These are phyloP conservation scores for Colletotrichum navitas DNA, from an alignment of 2,329 filamentous ascomycete species.

Conservation along the genomic window DNA sequence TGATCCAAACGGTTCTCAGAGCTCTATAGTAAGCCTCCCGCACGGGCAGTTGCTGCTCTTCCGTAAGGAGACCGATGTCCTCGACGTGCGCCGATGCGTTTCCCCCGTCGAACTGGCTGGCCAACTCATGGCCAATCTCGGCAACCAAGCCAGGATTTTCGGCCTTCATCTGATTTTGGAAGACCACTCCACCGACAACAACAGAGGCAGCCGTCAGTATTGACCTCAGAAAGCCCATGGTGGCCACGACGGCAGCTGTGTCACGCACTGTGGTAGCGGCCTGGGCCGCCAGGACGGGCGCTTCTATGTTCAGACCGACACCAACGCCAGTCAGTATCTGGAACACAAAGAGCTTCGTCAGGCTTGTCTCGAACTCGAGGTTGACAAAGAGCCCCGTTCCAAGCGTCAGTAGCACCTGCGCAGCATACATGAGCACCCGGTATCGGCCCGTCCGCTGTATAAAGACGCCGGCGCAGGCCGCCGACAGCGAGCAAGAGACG, in stretches of 20 bases:
- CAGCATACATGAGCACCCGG: constrained; percentile 69
- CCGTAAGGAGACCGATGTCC: background rate
- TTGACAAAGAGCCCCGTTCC: constrained; percentile 75
- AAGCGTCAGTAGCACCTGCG: constrained; percentile 70
- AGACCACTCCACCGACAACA: constrained; percentile 80
- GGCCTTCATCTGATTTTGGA: constrained; percentile 79
- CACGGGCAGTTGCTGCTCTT: constrained; percentile 44
- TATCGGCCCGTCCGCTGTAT: constrained; percentile 77
- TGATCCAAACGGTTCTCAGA: constrained; percentile 47
- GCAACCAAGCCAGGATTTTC: constrained; percentile 62
- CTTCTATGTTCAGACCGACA: constrained; percentile 77
- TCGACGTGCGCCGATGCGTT: constrained; percentile 54
- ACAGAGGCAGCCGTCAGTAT: constrained; percentile 76
- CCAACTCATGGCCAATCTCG: constrained; percentile 63
- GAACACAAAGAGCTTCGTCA: constrained; percentile 69
- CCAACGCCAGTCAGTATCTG: constrained; percentile 74
- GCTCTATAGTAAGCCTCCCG: constrained; percentile 46
- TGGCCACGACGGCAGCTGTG: constrained; percentile 64
- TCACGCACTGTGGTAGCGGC: constrained; percentile 53
- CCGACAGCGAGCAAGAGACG: constrained; percentile 44
- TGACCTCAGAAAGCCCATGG: constrained; percentile 76
- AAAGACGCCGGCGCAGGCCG: constrained; percentile 44
- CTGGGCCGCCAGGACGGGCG: constrained; percentile 76
- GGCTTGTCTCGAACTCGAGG: constrained; percentile 68
- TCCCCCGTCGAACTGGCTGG: constrained; percentile 65